Evolutionary conservation across 2,329 filamentous ascomycete genomes (phyloP).

Genomic region (Fusarium protoensiforme): DNA sequence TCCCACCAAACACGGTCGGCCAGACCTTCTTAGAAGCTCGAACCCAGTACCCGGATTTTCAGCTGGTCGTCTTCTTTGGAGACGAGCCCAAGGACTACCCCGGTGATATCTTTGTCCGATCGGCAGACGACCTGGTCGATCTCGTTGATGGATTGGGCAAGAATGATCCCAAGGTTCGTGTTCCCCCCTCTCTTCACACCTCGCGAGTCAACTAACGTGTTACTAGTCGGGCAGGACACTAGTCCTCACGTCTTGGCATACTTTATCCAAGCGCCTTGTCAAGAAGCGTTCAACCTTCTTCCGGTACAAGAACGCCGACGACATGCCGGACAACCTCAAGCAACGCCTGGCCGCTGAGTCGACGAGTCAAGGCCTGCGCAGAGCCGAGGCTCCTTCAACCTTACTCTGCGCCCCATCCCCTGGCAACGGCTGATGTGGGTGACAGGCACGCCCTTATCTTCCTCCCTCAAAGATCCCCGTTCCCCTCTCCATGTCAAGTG

Average conservation of each 20-base stretch:
- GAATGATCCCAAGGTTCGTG: background rate
- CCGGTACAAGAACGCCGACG: background rate
- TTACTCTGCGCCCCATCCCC: background rate
- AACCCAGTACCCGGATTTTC: background rate
- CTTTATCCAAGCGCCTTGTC: background rate
- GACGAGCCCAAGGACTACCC: too few species aligned
- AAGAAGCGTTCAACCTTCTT: background rate
- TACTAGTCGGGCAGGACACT: background rate
- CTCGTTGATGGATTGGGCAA: background rate
- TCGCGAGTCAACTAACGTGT: background rate
- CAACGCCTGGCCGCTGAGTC: background rate
- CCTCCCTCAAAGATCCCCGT: background rate
- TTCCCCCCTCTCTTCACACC: background rate
- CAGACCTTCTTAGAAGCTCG: background rate
- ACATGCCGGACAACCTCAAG: background rate
- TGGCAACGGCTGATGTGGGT: background rate
- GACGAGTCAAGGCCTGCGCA: background rate
- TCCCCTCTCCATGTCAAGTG: background rate
- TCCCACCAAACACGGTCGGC: background rate
- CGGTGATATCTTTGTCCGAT: too few species aligned
- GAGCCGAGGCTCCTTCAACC: background rate
- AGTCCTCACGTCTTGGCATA: background rate
- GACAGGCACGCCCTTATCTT: background rate
- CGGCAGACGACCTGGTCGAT: too few species aligned
- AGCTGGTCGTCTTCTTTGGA: background rate